A percentile compares a stretch with the other conserved stretches of the same genome.
Conservation (phyloP, 192 early-diverging fungal genomes). For the Podila clonocystis region DNA sequence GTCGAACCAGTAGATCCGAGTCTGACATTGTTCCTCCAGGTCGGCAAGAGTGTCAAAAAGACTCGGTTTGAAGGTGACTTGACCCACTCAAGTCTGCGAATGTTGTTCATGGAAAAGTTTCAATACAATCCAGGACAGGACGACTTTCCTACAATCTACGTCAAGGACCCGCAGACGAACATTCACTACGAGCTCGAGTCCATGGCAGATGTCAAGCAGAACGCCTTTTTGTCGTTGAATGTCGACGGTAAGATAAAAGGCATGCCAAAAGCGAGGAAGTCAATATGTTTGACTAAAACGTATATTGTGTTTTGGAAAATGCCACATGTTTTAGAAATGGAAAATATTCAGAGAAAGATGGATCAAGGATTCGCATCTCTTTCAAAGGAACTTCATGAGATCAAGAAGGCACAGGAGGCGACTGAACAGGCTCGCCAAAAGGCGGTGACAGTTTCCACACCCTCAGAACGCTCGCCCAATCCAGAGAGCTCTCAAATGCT, state of each 20-base stretch:
- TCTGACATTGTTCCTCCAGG: conserved; percentile 67
- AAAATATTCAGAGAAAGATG: conserved; percentile 52
- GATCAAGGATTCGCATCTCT: conserved; percentile 35
- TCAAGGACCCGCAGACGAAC: conserved; percentile 61
- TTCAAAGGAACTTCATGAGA: conserved; percentile 38
- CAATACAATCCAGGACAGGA: conserved; percentile 67
- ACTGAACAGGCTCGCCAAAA: conserved; percentile 16
- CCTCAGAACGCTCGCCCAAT: conserved; percentile 6
- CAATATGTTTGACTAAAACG: too few species aligned
- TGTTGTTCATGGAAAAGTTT: conserved; percentile 82
- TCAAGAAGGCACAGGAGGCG: conserved; percentile 37
- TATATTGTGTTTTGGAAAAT: background rate
- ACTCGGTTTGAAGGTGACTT: conserved; percentile 61
- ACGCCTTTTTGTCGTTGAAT: conserved; percentile 63
- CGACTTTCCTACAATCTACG: conserved; percentile 75
- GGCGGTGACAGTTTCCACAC: background rate
- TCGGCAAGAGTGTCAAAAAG: conserved; percentile 71
- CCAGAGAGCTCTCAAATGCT: conserved; percentile 12
- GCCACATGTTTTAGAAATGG: conserved; percentile 26
- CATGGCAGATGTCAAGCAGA: conserved; percentile 66
- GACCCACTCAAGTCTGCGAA: conserved; percentile 66
- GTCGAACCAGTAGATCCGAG: conserved; percentile 19
- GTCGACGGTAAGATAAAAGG: conserved; percentile 55
- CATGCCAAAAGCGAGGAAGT: too few species aligned
- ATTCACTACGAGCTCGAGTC: conserved; percentile 77